A percentile compares a stretch with the other conserved stretches of the same genome.
Evolutionary conservation across 2,329 filamentous ascomycete genomes (phyloP).

Genomic region (Apiospora sp.): DNA sequence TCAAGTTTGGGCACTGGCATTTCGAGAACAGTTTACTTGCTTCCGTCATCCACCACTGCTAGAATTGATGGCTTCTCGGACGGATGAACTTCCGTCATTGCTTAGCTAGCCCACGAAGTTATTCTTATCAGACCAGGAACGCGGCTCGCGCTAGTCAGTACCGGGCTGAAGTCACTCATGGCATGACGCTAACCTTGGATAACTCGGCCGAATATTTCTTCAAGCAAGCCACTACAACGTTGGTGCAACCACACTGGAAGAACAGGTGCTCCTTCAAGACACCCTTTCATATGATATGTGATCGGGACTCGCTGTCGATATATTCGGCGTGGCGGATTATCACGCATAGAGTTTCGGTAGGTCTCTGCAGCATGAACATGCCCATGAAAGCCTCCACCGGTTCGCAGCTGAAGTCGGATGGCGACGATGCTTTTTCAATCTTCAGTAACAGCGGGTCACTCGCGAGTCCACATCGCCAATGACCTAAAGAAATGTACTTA

Average conservation of each 20-base stretch:
- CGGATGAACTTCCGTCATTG: background rate
- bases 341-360: conserved; percentile 3
- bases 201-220: background rate
- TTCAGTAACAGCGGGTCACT: background rate
- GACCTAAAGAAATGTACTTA: background rate
- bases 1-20: background rate
- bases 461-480: background rate
- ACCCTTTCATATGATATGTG: background rate
- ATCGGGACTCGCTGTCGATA: background rate
- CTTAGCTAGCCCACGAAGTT: background rate
- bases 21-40: background rate
- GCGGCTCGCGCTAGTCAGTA: background rate
- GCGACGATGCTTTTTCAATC: background rate
- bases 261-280: too few species aligned
- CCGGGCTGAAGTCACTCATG: background rate
- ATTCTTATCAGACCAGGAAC: background rate
- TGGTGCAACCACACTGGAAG: background rate
- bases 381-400: background rate
- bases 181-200: background rate
- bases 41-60: background rate
- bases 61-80: background rate
- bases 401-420: conserved; percentile 3
- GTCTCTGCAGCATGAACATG: background rate
- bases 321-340: background rate
- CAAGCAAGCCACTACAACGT: background rate